Conservation (phyloP, 805 yeast genomes). For the Spathaspora passalidarum region DNA sequence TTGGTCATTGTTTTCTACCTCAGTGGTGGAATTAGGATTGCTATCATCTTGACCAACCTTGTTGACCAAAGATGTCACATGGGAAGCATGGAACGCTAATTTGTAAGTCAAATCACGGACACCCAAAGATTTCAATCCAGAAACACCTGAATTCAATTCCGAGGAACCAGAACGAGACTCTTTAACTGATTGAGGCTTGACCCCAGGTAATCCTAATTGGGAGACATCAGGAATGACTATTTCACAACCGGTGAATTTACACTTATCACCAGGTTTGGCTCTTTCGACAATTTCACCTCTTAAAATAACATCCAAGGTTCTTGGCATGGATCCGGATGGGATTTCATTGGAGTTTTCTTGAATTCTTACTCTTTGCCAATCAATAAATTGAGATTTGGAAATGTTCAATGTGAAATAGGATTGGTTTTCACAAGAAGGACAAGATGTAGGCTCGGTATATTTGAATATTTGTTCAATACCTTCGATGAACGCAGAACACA, state of each 20-base stretch:
- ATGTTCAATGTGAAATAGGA: slow-evolving; percentile 82
- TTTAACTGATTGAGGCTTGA: slow-evolving; percentile 78
- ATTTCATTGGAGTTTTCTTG: slow-evolving; percentile 96
- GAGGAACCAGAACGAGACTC: slow-evolving; percentile 64
- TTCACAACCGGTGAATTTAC: slow-evolving; percentile 90
- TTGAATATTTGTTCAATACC: slow-evolving; percentile 91
- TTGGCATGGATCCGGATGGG: slow-evolving; percentile 98
- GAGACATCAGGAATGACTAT: slow-evolving; percentile 93
- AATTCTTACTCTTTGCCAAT: slow-evolving; percentile 94
- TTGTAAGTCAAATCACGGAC: slow-evolving; percentile 91
- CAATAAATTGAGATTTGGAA: slow-evolving; percentile 80
- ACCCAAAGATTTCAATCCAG: slow-evolving; percentile 89
- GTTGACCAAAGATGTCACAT: slow-evolving; percentile 65
- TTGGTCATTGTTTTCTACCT: slow-evolving; percentile 60
- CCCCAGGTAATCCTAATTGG: slow-evolving; percentile 92
- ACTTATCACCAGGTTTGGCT: slow-evolving; percentile 96
- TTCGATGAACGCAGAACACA: slow-evolving; percentile 79
- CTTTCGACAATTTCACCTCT: slow-evolving; percentile 94
- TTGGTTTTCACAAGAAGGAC: slow-evolving; percentile 88
- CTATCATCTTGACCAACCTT: slow-evolving; percentile 24
- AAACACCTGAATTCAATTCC: slow-evolving; percentile 77
- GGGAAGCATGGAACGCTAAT: slow-evolving; percentile 87
- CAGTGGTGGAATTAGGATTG: slow-evolving; percentile 16
- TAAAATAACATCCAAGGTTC: slow-evolving; percentile 87
- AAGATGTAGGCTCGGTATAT: slow-evolving; percentile 91